A percentile compares a stretch with the other conserved stretches of the same genome.
These are phyloP conservation scores for Wakefieldia striispora DNA, from an alignment of 768 basidiomycete species.

Conservation along the genomic window DNA sequence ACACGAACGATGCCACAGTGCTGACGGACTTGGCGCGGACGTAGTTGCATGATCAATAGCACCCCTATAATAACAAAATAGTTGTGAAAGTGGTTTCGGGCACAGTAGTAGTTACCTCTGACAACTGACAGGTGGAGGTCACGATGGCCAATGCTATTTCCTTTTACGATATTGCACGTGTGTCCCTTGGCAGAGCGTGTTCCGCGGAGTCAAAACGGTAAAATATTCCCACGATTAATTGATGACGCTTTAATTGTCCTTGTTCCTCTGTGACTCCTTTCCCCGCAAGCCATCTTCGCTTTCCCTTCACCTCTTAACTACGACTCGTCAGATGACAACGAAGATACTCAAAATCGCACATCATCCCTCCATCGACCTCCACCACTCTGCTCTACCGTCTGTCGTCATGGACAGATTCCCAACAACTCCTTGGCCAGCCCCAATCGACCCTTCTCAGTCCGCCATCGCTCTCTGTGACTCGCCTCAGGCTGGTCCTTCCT, in stretches of 20 bases:
- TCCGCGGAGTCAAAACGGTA: not conserved
- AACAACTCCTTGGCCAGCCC: constrained; percentile 9
- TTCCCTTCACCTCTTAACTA: not conserved
- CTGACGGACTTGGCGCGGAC: too few relatives aligned
- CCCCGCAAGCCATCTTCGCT: constrained; percentile 3
- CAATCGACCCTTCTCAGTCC: constrained; percentile 1
- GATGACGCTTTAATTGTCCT: constrained; percentile 11
- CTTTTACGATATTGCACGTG: not conserved
- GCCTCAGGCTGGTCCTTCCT: constrained; percentile 1
- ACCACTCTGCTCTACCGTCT: constrained; percentile 1
- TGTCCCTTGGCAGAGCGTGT: not conserved
- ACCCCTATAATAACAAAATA: too few relatives aligned
- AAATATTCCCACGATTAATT: constrained; percentile 19
- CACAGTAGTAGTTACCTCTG: too few relatives aligned
- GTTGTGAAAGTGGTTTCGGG: too few relatives aligned
- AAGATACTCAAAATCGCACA: constrained; percentile 3
- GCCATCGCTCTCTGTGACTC: not conserved
- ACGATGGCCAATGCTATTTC: not conserved
- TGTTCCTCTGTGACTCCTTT: constrained; percentile 14
- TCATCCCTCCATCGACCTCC: not conserved
- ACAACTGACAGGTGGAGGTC: too few relatives aligned
- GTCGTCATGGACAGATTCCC: constrained; percentile 7
- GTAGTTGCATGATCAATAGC: too few relatives aligned
- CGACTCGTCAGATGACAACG: not conserved
- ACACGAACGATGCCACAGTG: too few relatives aligned